Conservation (phyloP, 2,329 filamentous ascomycete genomes). For the Coniosporium tulheliwenetii region DNA sequence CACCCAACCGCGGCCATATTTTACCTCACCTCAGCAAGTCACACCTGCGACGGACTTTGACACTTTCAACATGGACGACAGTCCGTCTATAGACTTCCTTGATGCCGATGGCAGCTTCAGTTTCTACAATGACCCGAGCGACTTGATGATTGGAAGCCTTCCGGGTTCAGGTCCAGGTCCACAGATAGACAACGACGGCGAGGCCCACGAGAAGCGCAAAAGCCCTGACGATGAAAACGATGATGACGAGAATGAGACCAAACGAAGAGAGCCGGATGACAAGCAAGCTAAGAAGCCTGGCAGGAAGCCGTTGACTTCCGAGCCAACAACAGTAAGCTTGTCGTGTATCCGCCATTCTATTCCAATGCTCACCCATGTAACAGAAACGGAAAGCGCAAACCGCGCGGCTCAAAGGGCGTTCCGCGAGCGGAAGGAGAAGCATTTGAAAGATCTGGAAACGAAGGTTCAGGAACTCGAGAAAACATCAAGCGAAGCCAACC, state of each 20-base stretch:
- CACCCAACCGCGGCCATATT: slow-evolving; percentile 5
- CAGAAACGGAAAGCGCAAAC: slow-evolving; percentile 96
- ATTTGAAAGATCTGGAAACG: slow-evolving; percentile 68
- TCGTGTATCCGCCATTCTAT: too few species aligned
- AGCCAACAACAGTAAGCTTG: slow-evolving; percentile 78
- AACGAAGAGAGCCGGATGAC: slow-evolving; percentile 68
- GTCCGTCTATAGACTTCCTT: slow-evolving; percentile 71
- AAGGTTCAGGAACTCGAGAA: slow-evolving; percentile 57
- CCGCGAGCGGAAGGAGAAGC: slow-evolving; percentile 87
- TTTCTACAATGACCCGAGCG: slow-evolving; percentile 47
- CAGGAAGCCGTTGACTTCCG: slow-evolving; percentile 85
- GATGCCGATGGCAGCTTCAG: slow-evolving; percentile 62
- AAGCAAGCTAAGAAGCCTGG: slow-evolving; percentile 91
- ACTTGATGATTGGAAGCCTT: slow-evolving; percentile 62
- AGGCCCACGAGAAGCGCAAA: slow-evolving; percentile 55
- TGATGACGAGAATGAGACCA: slow-evolving; percentile 51
- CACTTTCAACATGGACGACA: slow-evolving; percentile 45
- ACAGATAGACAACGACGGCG: slow-evolving; percentile 18
- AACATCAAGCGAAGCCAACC: slow-evolving; percentile 63
- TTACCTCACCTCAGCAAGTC: slow-evolving; percentile 20
- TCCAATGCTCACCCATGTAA: slow-evolving; percentile 10
- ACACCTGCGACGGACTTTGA: slow-evolving; percentile 28
- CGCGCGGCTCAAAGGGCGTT: slow-evolving; percentile 85
- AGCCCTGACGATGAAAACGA: slow-evolving; percentile 51
- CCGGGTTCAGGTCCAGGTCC: slow-evolving; percentile 31